phyloP scores from a whole-genome alignment of 1,284 basidiomycete genomes.

The Sporisorium graminicola region DNA sequence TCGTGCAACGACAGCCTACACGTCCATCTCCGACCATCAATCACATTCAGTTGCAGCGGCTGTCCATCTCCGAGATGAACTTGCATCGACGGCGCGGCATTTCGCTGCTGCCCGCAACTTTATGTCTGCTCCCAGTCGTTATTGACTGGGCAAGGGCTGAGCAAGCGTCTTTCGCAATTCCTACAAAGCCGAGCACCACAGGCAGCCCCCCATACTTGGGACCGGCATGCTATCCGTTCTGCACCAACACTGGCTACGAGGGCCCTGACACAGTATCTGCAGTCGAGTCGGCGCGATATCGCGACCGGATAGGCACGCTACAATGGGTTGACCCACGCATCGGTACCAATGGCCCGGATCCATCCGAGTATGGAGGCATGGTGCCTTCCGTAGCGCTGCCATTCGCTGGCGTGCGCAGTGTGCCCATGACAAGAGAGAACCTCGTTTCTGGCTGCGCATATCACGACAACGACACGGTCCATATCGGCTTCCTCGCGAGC shows the following conservation, averaged over 20 bases:
- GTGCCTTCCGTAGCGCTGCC: conserved; percentile 41
- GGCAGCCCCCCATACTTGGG: not conserved
- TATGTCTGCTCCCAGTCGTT: not conserved
- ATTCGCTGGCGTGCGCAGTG: conserved; percentile 41
- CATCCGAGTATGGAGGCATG: conserved; percentile 53
- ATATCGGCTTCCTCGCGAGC: conserved; percentile 39
- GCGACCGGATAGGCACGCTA: conserved; percentile 20
- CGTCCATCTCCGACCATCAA: not conserved
- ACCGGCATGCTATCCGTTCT: conserved; percentile 40
- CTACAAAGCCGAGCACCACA: not conserved
- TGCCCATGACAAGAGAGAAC: conserved; percentile 50
- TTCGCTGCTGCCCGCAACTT: not conserved
- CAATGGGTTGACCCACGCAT: conserved; percentile 53
- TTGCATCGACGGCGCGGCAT: not conserved
- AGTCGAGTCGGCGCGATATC: conserved; percentile 23
- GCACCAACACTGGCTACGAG: not conserved
- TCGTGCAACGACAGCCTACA: not conserved
- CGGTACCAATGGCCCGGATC: conserved; percentile 54
- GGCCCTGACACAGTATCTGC: not conserved
- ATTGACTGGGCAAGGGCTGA: not conserved
- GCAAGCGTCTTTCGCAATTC: conserved; percentile 20
- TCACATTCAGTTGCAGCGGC: not conserved
- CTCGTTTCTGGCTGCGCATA: conserved; percentile 44
- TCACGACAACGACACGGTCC: conserved; percentile 48
- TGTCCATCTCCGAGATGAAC: not conserved